Percentiles rank a stretch among this genome's conserved stretches.
These are phyloP conservation scores for Cadophora luteo-olivacea DNA, from an alignment of 2,329 filamentous ascomycete genomes.

Conservation along the genomic window DNA sequence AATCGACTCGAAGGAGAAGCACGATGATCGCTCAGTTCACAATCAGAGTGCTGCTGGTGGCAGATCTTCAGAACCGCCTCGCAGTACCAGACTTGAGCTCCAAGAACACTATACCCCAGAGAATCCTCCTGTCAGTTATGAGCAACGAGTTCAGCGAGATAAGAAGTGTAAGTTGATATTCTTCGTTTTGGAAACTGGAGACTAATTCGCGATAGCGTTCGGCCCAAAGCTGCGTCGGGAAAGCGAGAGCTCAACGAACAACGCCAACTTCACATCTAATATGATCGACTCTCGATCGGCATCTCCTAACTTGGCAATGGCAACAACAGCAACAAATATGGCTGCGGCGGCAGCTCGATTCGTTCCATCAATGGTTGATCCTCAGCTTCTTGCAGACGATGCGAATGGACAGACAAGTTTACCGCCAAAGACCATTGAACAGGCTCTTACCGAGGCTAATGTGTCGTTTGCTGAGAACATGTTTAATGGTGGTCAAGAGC, in stretches of 20 bases:
- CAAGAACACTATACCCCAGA: conserved; percentile 66
- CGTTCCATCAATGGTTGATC: conserved; percentile 45
- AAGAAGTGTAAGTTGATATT: conserved; percentile 48
- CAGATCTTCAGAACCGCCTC: conserved; percentile 34
- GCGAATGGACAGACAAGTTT: conserved; percentile 30
- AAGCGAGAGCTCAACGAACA: conserved; percentile 29
- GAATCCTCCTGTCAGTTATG: conserved; percentile 59
- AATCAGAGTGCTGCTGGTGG: conserved; percentile 49
- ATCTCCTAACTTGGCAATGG: conserved; percentile 41
- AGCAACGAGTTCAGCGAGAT: conserved; percentile 47
- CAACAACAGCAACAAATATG: conserved; percentile 38
- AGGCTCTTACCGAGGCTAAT: conserved; percentile 37
- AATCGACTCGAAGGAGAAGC: conserved; percentile 70
- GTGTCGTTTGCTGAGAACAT: conserved; percentile 35
- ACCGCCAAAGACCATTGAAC: conserved; percentile 32
- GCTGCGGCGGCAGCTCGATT: conserved; percentile 42
- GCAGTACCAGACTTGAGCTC: conserved; percentile 52
- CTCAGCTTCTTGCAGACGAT: conserved; percentile 42
- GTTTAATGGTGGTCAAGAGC: conserved; percentile 29
- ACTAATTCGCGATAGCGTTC: conserved; percentile 23
- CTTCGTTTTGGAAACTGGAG: conserved; percentile 17
- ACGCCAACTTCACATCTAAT: conserved; percentile 27
- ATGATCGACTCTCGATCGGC: conserved; percentile 36
- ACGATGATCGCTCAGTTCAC: conserved; percentile 57
- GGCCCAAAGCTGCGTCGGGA: conserved; percentile 33